Percentiles rank a stretch among this genome's conserved stretches.
Evolutionary conservation across 1,284 basidiomycete genomes (phyloP).

Genomic region (Cutaneotrichosporon dermatis): DNA sequence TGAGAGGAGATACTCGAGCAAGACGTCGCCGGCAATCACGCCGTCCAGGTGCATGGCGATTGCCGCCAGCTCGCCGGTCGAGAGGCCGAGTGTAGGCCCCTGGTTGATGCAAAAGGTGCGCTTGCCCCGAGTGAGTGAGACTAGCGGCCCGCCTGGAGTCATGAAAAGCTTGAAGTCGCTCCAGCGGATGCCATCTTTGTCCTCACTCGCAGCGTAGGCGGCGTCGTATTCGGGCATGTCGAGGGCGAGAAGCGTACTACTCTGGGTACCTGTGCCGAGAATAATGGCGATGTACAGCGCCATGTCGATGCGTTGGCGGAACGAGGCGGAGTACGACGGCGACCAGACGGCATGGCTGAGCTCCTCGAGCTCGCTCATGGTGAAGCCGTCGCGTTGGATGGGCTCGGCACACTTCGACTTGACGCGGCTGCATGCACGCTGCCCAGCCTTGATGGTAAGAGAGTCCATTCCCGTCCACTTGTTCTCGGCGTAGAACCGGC

Average conservation of each 20-base stretch:
- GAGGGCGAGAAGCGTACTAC: not conserved
- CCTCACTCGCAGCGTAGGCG: not conserved
- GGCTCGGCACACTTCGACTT: too few species aligned
- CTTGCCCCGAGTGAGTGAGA: not conserved
- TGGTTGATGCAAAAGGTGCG: not conserved
- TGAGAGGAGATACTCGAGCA: constrained; percentile 3
- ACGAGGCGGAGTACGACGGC: not conserved
- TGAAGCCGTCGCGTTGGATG: too few species aligned
- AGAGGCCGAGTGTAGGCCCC: constrained; percentile 2
- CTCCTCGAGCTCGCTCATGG: too few species aligned
- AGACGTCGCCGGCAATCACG: not conserved
- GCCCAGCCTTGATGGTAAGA: too few species aligned
- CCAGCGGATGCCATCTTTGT: constrained; percentile 1
- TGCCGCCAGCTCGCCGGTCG: not conserved
- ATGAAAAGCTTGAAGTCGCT: not conserved
- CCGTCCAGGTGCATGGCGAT: constrained; percentile 2
- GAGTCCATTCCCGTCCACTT: not conserved
- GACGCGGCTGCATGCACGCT: too few species aligned
- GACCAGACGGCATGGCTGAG: not conserved
- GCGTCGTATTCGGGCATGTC: not conserved
- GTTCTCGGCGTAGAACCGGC: constrained; percentile 1
- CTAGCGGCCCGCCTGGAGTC: not conserved
- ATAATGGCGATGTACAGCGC: constrained; percentile 4
- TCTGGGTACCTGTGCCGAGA: constrained; percentile 2
- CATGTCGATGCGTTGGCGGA: constrained; percentile 5